Evolutionary conservation across 352 stramenopile species (phyloP), one percentile per base, ranked within the genome.

Genomic region (Phytophthora megakarya): DNA sequence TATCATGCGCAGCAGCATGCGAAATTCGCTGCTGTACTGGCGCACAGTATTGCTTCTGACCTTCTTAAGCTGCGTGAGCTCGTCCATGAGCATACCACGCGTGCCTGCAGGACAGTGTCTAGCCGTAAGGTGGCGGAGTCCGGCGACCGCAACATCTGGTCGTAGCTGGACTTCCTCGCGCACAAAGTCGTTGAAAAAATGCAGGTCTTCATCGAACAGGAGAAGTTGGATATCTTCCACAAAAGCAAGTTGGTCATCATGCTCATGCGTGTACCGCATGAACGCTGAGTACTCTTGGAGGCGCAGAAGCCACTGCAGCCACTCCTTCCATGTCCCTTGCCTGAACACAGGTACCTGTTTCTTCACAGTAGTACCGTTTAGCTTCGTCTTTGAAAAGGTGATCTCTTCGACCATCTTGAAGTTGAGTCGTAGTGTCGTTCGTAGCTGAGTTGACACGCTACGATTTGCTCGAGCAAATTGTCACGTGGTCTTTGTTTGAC

Each of bases 141-240:
- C 49, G 18, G 35, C 49, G 22, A 47, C n/a, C 4, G 35, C 25
- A 3, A 28, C 9, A 5, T 57, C 35, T 0, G 35, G 35, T 7
- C 37, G 22, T 5, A 28, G 13, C 25, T 13, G 11, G 13, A 37
- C 23, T 45, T 57, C 49, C n/a, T 57, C 49, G 3, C 49, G 37
- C 9, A 57, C 13, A 19, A 47, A 15, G 35, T 48, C 49, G 23
- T 57, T 48, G 16, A 40, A 47, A 12, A 28, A 10, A 32, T 9
- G 26, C 9, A 57, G 38, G 37, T 57, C 49, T 12, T 57, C 49
- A 5, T 39, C 22, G 35, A 57, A 47, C 37, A 57, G 49, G 5
- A 57, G 25, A 0, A 28, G n/a, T 23, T 47, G 37, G 13, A 57
- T 38, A 5, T 40, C 35, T 6, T 57, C 35, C 3, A 18, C 49